Conservation (phyloP, 176 grass and related monocot species). For the Guadua angustifolia region DNA sequence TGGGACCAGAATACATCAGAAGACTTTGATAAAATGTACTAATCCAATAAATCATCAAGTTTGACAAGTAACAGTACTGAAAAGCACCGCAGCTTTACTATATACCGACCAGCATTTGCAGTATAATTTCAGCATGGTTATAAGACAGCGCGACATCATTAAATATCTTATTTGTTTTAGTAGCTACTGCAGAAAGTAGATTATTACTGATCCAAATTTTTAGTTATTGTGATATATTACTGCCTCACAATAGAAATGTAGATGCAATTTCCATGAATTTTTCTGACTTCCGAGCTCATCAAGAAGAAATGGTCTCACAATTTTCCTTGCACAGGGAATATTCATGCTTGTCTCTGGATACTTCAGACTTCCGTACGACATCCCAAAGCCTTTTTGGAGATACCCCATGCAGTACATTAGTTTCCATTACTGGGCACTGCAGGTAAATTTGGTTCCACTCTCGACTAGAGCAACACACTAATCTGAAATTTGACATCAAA, state of each 20-base stretch:
- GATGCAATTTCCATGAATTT: background rate
- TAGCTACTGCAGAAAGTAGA: background rate
- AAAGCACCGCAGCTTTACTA: slow-evolving; percentile 9
- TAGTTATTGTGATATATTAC: background rate
- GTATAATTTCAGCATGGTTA: slow-evolving; percentile 15
- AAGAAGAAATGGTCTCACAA: slow-evolving; percentile 9
- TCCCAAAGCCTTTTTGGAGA: slow-evolving; percentile 93
- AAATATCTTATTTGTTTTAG: background rate
- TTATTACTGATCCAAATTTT: background rate
- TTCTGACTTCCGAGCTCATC: background rate
- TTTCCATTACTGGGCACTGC: slow-evolving; percentile 97
- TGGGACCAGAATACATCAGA: slow-evolving; percentile 14
- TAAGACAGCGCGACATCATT: background rate
- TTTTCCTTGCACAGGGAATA: slow-evolving; percentile 75
- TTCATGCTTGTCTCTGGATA: slow-evolving; percentile 99
- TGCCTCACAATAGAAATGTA: background rate
- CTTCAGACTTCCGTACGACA: slow-evolving; percentile 93
- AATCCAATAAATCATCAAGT: slow-evolving; percentile 17
- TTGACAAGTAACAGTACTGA: slow-evolving; percentile 12
- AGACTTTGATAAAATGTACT: background rate
- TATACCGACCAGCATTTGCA: background rate
- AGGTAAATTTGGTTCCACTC: slow-evolving; percentile 59
- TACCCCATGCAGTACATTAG: slow-evolving; percentile 99
- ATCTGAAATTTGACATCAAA: slow-evolving; percentile 36
- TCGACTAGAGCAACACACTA: background rate